phyloP scores from a whole-genome alignment of 2,329 filamentous ascomycete genomes.

The Microdochium bolleyi region DNA sequence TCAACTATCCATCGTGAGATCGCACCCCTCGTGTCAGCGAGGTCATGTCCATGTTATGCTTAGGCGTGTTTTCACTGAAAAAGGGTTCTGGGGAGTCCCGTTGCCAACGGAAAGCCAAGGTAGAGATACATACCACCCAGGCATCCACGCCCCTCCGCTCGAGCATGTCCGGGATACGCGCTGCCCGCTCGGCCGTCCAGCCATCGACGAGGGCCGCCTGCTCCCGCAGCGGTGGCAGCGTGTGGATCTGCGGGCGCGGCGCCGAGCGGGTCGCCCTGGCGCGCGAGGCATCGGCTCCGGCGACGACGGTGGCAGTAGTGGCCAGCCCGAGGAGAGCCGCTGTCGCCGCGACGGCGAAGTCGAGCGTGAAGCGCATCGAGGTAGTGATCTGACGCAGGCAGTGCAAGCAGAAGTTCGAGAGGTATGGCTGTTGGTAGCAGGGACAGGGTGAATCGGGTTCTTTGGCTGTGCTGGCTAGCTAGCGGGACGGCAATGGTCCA shows the following conservation, averaged over 20 bases:
- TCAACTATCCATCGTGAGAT: constrained; percentile 24
- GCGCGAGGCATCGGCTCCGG: background rate
- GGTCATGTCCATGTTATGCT: too few species aligned
- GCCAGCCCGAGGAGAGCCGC: background rate
- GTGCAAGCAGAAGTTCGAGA: too few species aligned
- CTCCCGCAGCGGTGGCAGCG: constrained; percentile 31
- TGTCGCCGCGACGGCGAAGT: background rate
- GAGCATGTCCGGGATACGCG: constrained; percentile 31
- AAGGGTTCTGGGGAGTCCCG: too few species aligned
- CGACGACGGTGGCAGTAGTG: background rate
- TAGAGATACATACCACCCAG: constrained; percentile 30
- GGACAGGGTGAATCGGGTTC: too few species aligned
- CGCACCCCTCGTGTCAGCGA: too few species aligned
- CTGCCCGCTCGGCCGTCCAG: constrained; percentile 34
- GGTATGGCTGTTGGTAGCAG: too few species aligned
- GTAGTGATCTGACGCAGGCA: background rate
- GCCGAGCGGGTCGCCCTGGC: background rate
- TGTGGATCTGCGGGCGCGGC: constrained; percentile 22
- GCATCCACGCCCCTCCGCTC: constrained; percentile 36
- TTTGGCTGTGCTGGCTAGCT: too few species aligned
- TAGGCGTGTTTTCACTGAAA: too few species aligned
- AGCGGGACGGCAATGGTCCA: too few species aligned
- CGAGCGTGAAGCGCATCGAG: background rate
- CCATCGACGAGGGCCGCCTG: constrained; percentile 32
- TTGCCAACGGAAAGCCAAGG: too few species aligned